Evolutionary conservation across 2,329 filamentous ascomycete species (phyloP).

Genomic region (Chrysoporthe puriensis): DNA sequence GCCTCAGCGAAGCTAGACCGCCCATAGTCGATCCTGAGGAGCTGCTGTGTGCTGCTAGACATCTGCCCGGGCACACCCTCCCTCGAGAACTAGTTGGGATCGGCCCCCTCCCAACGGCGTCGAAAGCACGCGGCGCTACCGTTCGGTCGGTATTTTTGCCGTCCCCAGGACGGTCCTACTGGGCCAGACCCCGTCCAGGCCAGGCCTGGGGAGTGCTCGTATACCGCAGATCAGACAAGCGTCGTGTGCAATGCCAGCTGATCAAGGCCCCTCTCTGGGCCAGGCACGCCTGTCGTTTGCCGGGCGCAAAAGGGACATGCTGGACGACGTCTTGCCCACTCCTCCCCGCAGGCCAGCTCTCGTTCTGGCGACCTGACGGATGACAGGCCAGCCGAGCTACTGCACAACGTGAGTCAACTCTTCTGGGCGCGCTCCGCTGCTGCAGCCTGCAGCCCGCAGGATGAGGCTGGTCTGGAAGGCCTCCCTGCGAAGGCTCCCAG

Average conservation of each 20-base stretch:
- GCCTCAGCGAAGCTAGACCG: neutral
- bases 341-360: neutral
- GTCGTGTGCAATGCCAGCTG: neutral
- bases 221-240: slow-evolving; percentile 13
- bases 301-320: neutral
- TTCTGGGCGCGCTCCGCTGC: neutral
- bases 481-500: neutral
- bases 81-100: neutral
- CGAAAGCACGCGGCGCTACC: neutral
- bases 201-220: slow-evolving; percentile 19
- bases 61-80: neutral
- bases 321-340: neutral
- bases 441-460: slow-evolving; percentile 8
- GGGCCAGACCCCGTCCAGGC: slow-evolving; percentile 6
- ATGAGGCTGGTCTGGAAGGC: neutral
- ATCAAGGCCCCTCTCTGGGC: neutral
- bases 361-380: neutral
- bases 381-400: neutral
- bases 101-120: neutral
- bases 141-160: slow-evolving; percentile 19
- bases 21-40: neutral
- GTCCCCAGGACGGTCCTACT: slow-evolving; percentile 20
- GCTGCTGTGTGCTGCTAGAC: neutral
- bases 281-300: neutral
- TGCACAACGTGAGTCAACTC: slow-evolving; percentile 12